phyloP scores from a whole-genome alignment of 1,139 yeast species.

The Debaryomycetaceae sp. region DNA sequence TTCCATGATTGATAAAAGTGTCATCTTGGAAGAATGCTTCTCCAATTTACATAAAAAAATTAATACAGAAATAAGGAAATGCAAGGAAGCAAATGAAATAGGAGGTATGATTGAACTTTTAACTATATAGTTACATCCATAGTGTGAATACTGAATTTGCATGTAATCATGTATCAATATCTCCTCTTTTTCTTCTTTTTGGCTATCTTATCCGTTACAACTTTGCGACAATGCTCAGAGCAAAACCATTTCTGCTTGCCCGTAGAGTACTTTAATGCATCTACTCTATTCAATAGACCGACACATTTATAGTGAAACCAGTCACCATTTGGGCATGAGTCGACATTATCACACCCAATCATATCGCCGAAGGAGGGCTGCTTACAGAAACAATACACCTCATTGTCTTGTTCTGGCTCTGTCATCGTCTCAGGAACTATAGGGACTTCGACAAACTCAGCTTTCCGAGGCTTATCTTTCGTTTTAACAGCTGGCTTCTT shows the following conservation, averaged over 20 bases:
- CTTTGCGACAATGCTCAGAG: conserved; percentile 29
- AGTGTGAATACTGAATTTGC: conserved; percentile 1
- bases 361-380: conserved; percentile 85
- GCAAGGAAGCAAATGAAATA: conserved; percentile 83
- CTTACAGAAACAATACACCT: conserved; percentile 55
- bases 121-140: conserved; percentile 31
- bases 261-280: conserved; percentile 35
- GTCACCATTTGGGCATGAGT: conserved; percentile 43
- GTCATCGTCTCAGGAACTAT: conserved; percentile 1
- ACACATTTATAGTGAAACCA: conserved; percentile 53
- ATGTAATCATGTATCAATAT: conserved; percentile 5
- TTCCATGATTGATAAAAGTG: conserved; percentile 64
- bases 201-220: conserved; percentile 13
- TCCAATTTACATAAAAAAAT: conserved; percentile 58
- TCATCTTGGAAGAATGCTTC: conserved; percentile 75
- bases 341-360: conserved; percentile 63
- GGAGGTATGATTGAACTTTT: conserved; percentile 92
- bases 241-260: conserved; percentile 44
- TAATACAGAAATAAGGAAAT: conserved; percentile 65
- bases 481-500: conserved; percentile 4
- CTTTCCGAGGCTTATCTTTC: background rate
- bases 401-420: conserved; percentile 20
- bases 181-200: conserved; percentile 16
- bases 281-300: conserved; percentile 38
- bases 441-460: conserved; percentile 2